Evolutionary conservation across 2,329 filamentous ascomycete species (phyloP).

Genomic region (Colletotrichum tamarilloi): DNA sequence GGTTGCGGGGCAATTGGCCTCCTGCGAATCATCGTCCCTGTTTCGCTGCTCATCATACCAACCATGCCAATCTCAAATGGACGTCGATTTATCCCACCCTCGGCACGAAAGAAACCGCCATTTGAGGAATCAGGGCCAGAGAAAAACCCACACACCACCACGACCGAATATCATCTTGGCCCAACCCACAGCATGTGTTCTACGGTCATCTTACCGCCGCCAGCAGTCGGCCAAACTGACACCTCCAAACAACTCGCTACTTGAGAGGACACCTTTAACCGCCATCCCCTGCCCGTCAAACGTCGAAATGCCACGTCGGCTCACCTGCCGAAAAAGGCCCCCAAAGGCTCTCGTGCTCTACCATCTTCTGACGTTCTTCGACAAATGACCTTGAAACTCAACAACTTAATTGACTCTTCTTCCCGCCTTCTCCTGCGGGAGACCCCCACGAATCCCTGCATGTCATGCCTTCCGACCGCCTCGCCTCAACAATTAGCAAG

Average conservation of each 20-base stretch:
- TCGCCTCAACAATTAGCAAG: constrained; percentile 29
- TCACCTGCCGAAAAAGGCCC: constrained; percentile 6
- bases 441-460: constrained; percentile 28
- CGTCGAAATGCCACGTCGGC: constrained; percentile 7
- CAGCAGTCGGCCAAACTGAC: background rate
- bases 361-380: background rate
- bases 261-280: background rate
- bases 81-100: constrained; percentile 2
- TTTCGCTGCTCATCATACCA: constrained; percentile 13
- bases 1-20: constrained; percentile 34
- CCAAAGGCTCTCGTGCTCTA: constrained; percentile 4
- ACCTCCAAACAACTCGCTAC: background rate
- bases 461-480: constrained; percentile 19
- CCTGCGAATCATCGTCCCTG: constrained; percentile 33
- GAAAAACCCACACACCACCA: constrained; percentile 2
- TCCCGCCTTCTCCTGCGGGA: constrained; percentile 6
- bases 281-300: background rate
- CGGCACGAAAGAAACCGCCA: background rate
- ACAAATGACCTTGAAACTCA: constrained; percentile 3
- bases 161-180: background rate
- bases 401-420: background rate
- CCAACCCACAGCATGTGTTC: background rate
- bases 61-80: constrained; percentile 11
- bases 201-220: constrained; percentile 4
- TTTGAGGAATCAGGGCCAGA: background rate